Evolutionary conservation across 768 basidiomycete genomes (phyloP).

Genomic region (Calocera cornea): DNA sequence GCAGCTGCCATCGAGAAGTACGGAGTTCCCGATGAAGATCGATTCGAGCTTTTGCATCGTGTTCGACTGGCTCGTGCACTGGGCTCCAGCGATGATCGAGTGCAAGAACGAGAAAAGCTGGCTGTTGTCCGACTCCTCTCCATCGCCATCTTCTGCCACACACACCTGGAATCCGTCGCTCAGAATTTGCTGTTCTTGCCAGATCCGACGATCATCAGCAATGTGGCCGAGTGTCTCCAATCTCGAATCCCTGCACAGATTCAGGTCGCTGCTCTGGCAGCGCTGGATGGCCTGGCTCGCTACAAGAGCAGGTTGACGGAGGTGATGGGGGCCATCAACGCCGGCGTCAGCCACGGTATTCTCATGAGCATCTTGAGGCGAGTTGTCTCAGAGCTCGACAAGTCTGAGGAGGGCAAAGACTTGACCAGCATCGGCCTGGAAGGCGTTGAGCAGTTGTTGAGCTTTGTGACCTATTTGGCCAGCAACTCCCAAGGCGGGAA

Average conservation of each 20-base stretch:
- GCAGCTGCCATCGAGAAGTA: slow-evolving; percentile 56
- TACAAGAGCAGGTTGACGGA: slow-evolving; percentile 76
- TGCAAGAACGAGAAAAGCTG: slow-evolving; percentile 56
- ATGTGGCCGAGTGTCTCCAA: slow-evolving; percentile 80
- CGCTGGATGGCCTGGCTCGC: slow-evolving; percentile 80
- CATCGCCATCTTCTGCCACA: slow-evolving; percentile 75
- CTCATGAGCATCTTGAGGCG: slow-evolving; percentile 78
- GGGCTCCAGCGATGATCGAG: slow-evolving; percentile 34
- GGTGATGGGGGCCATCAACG: slow-evolving; percentile 80
- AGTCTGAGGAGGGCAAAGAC: slow-evolving; percentile 28
- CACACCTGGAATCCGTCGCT: slow-evolving; percentile 65
- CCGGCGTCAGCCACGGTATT: slow-evolving; percentile 90
- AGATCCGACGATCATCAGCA: slow-evolving; percentile 81
- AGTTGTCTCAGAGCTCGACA: slow-evolving; percentile 59
- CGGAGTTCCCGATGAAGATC: slow-evolving; percentile 63
- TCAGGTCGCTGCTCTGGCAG: slow-evolving; percentile 72
- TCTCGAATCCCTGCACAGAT: slow-evolving; percentile 62
- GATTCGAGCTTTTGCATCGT: slow-evolving; percentile 76
- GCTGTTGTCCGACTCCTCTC: slow-evolving; percentile 70
- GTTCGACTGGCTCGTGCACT: slow-evolving; percentile 69
- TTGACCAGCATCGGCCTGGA: not conserved
- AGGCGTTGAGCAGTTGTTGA: slow-evolving; percentile 54
- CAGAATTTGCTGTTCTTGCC: slow-evolving; percentile 77
- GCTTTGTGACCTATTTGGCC: slow-evolving; percentile 76
- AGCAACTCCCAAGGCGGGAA: slow-evolving; percentile 74